Evolutionary conservation across 2,329 filamentous ascomycete genomes (phyloP).

Genomic region (Hypomyces perniciosus): DNA sequence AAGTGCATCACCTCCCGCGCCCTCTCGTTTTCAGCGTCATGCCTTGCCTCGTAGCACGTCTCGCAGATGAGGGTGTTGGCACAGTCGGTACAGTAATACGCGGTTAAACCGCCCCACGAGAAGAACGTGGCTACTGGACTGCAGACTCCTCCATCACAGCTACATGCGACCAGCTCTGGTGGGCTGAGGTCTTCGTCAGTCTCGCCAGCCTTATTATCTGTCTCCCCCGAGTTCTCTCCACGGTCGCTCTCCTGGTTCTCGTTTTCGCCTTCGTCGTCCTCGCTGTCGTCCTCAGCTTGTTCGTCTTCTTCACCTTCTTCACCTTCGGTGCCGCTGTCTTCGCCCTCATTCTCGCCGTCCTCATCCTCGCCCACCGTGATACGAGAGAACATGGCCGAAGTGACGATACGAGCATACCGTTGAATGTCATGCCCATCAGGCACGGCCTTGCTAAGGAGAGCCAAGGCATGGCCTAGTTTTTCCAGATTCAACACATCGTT

Average conservation of each 20-base stretch:
- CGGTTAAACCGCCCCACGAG: conserved; percentile 15
- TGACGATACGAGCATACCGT: conserved; percentile 17
- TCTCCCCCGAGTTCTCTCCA: background rate
- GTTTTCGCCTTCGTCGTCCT: background rate
- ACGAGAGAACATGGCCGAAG: conserved; percentile 21
- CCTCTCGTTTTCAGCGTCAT: conserved; percentile 7
- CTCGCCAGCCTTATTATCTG: background rate
- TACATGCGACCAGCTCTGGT: background rate
- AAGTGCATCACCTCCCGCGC: conserved; percentile 5
- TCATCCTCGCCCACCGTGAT: conserved; percentile 11
- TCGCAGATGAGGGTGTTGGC: conserved; percentile 18
- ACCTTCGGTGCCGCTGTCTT: conserved; percentile 6
- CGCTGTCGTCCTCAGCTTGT: background rate
- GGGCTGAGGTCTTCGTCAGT: conserved; percentile 13
- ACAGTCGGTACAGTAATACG: conserved; percentile 19
- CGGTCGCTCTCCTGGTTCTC: background rate
- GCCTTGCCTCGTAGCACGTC: conserved; percentile 15
- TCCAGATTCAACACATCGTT: conserved; percentile 19
- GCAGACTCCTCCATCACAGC: conserved; percentile 16
- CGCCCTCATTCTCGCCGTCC: background rate
- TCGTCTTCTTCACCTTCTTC: conserved; percentile 2
- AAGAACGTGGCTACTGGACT: conserved; percentile 9
- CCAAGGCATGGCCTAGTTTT: conserved; percentile 15
- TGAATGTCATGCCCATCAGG: conserved; percentile 13
- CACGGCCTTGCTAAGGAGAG: conserved; percentile 13